A percentile compares a stretch with the other conserved stretches of the same genome.
These are phyloP conservation scores for Mimosa bimucronata DNA, from an alignment of 306 rosid species.

Conservation along the genomic window DNA sequence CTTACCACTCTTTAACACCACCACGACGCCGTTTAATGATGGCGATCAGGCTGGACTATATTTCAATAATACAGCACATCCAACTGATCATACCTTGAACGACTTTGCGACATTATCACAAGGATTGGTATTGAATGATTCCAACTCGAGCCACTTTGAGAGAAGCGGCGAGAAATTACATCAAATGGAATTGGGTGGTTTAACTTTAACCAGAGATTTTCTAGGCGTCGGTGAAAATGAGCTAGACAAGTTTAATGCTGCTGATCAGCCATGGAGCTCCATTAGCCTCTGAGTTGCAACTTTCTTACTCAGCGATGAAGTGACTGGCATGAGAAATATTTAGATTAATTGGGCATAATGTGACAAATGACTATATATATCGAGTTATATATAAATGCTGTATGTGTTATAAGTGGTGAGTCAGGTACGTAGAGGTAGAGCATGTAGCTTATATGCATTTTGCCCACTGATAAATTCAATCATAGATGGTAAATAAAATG, in stretches of 20 bases:
- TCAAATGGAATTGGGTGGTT: constrained; percentile 37
- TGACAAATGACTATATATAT: neutral
- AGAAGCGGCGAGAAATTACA: neutral
- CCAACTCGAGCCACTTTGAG: constrained; percentile 35
- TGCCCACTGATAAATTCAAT: neutral
- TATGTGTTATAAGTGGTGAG: neutral
- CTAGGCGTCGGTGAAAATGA: constrained; percentile 79
- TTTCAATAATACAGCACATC: constrained; percentile 32
- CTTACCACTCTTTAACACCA: neutral
- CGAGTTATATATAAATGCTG: neutral
- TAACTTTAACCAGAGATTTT: constrained; percentile 85
- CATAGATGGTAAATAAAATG: neutral
- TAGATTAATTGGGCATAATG: neutral
- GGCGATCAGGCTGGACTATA: constrained; percentile 28
- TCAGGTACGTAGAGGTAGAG: neutral
- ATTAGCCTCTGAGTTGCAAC: constrained; percentile 12
- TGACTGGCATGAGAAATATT: constrained; percentile 1
- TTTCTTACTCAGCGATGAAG: constrained; percentile 11
- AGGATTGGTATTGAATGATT: constrained; percentile 32
- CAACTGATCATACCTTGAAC: constrained; percentile 36
- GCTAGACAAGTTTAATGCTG: constrained; percentile 53
- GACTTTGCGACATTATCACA: constrained; percentile 45
- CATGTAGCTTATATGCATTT: neutral
- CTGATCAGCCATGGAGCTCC: constrained; percentile 44
- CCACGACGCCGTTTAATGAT: neutral